Base-by-base conservation (phyloP, 2,329 filamentous ascomycete genomes). In the Grosmannia clavigera region DNA sequence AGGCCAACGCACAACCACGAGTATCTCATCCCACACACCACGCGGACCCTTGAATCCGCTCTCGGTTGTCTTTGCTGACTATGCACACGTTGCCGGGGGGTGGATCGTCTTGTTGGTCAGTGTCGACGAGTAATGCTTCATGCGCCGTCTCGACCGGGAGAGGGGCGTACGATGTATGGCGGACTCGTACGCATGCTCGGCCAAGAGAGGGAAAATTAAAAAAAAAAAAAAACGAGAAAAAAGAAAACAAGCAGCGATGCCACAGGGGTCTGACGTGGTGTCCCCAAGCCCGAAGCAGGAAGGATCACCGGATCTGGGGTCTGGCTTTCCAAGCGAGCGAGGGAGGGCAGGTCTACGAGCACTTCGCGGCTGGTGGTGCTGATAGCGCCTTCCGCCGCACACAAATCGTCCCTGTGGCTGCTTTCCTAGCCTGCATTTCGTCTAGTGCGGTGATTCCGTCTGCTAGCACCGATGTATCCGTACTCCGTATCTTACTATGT, bases 401-500 rank as follows among this genome's bases (percentile, higher is more conserved):
- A 46, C 16, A 19, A 9, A 46, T 46, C 43, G 5, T n/a, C 16
- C 40, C 43, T 46, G 43, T 46, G 43, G 43, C 27, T 27, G 7
- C 52, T 54, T 29, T 50, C 27, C 29, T 38, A 29, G 29, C 19
- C 52, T 19, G 12, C 52, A 33, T 55, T 25, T 3, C 31, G n/a
- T 22, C 29, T 55, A 55, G 29, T 38, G n/a, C 12, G 27, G 55
- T 43, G 38, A 31, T 35, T 35, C 53, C n/a, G 27, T 12, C n/a
- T 55, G 58, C 58, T 60, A 60, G 51, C 29, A 52, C 33, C 38
- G 14, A 58, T 56, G 61, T 60, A 58, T 38, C 52, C 31, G 57
- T 62, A 60, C 61, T 29, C 22, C 33, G 33, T 35, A 35, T 46
- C 31, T 55, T 62, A 60, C 22, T 14, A 7, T 5, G 33, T 35